phyloP scores from a whole-genome alignment of 2,329 filamentous ascomycete genomes.

The Leptographium procerum region DNA sequence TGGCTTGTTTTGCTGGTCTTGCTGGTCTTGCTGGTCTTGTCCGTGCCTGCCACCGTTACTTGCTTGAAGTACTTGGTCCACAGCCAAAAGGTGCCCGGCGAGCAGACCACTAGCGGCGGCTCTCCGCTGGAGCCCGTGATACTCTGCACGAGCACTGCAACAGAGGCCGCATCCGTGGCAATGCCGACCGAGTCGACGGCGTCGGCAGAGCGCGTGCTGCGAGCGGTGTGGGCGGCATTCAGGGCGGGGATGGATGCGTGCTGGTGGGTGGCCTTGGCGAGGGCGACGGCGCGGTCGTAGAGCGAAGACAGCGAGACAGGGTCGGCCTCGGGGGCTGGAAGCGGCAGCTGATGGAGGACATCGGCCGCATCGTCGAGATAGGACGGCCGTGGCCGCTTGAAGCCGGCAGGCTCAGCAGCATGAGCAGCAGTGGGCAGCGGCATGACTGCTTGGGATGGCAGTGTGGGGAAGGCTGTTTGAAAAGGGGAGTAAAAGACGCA shows the following conservation, averaged over 20 bases:
- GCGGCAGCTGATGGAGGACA: slow-evolving; percentile 4
- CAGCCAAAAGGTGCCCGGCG: slow-evolving; percentile 1
- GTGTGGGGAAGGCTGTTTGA: neutral
- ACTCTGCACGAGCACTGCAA: slow-evolving; percentile 6
- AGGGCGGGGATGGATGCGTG: neutral
- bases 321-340: neutral
- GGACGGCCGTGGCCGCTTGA: neutral
- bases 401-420: too few species aligned
- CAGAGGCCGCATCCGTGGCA: neutral
- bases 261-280: neutral
- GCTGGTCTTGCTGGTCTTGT: neutral
- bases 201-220: neutral
- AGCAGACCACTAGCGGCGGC: neutral
- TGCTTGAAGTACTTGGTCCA: slow-evolving; percentile 14
- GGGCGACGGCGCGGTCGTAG: slow-evolving; percentile 1
- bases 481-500: neutral
- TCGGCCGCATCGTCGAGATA: slow-evolving; percentile 2
- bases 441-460: neutral
- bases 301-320: neutral
- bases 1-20: too few species aligned
- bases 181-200: neutral
- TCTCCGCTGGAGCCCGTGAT: neutral
- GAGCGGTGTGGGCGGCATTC: neutral
- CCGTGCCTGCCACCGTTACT: neutral
- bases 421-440: neutral